Evolutionary conservation across 495 filamentous ascomycete species (phyloP), one percentile per base, ranked within the genome.

Genomic region (Paragyromitra xinjiangensis): DNA sequence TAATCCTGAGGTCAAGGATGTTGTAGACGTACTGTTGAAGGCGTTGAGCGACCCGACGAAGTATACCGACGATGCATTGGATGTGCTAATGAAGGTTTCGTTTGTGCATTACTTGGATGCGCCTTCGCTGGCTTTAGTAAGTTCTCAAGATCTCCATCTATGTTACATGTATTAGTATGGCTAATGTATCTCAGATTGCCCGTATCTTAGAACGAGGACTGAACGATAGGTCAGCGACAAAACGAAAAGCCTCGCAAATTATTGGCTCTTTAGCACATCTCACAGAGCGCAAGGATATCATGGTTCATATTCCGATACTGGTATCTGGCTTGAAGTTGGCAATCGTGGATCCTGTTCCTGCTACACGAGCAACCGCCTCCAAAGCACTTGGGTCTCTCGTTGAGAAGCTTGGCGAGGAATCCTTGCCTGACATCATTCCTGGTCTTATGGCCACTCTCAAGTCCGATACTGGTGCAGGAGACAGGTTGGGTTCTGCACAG

Each of bases 21-120:
- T 97, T 40, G 95, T 98, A 68, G 89, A 91, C 74, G 92, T 98
- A 50, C 87, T 99, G 7, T 90, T 99, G 69, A 98, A 98, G 85
- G 96, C 95, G 55, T 88, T 99, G 68, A 98, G 95, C 81, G 95
- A 99, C 82, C 95, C 95, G 0, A 98, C 96, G 5, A 99, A 97
- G 82, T 93, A 97, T 84, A 99, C 95, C 0, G 95, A 99, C 83
- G 93, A 95, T 75, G 96, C 95, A 34, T 86, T 99, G 29, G 94
- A 99, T 83, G 86, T 93, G 0, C 88, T 99, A 45, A 97, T 99
- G 86, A 98, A 97, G 85, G 91, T 98, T 9, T 92, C 91, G 34
- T 99, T 99, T 83, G 89, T 97, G 2, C 95, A 99, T 83, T 99
- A 98, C 78, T 88, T 99, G 19, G 95, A 99, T 84, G 93, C 95